Evolutionary conservation across 768 basidiomycete genomes (phyloP).

Genomic region (Coprinopsis marcescibilis): DNA sequence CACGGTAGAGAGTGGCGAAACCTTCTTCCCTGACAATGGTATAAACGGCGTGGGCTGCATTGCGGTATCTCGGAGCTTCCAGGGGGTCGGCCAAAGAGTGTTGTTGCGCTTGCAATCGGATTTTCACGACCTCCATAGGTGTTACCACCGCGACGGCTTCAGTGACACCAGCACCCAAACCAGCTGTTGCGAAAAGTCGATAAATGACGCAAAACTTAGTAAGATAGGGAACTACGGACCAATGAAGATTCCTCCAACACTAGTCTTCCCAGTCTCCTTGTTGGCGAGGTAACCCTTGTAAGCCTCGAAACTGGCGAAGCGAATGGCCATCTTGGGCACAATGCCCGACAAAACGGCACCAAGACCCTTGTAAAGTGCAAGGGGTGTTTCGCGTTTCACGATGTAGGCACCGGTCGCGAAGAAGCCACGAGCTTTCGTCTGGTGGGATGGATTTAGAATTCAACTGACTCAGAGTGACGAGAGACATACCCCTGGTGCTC

Average conservation of each 20-base stretch:
- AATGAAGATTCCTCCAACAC: constrained; percentile 76
- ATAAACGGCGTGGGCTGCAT: constrained; percentile 95
- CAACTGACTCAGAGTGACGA: constrained; percentile 5
- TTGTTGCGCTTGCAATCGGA: constrained; percentile 93
- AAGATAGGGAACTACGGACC: constrained; percentile 41
- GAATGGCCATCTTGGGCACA: constrained; percentile 98
- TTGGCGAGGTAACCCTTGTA: constrained; percentile 85
- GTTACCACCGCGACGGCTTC: constrained; percentile 94
- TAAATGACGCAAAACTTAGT: background rate
- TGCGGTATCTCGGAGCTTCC: constrained; percentile 89
- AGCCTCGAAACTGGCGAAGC: constrained; percentile 95
- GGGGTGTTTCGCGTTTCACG: constrained; percentile 83
- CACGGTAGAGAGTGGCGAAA: constrained; percentile 76
- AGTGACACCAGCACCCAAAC: constrained; percentile 90
- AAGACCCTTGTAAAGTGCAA: constrained; percentile 96
- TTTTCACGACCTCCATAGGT: constrained; percentile 99
- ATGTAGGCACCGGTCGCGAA: constrained; percentile 88
- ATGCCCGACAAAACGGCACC: constrained; percentile 96
- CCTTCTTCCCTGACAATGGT: constrained; percentile 94
- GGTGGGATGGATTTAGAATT: constrained; percentile 5
- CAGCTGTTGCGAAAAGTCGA: constrained; percentile 46
- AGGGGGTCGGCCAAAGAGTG: constrained; percentile 96
- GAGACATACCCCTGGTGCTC: constrained; percentile 71
- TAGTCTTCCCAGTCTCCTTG: constrained; percentile 71
- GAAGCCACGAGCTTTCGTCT: constrained; percentile 93